Base-by-base conservation (phyloP, 164 flowering plant species). In the Cinnamomum micranthum region DNA sequence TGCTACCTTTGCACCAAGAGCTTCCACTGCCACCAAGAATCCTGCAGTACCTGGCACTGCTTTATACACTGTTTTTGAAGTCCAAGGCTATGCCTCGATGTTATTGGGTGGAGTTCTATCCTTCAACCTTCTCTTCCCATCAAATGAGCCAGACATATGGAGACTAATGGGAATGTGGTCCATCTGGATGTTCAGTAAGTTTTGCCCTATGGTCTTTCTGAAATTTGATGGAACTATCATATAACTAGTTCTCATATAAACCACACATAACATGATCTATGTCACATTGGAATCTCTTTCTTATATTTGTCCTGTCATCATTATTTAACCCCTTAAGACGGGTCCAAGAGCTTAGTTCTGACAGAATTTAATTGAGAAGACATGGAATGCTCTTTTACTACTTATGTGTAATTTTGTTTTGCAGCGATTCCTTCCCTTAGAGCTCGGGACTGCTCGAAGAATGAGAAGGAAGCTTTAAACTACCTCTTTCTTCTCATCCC, bases 141-240 rank as follows among this genome's bases (percentile, higher is more conserved):
- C 97, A 25, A 89, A 87, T 74, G 96, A 95, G 77, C 99, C 97
- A 6, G 99, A 95, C 78, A 73, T 95, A 41, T 95, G 99, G 98
- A 88, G 98, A 81, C 80, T 95, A 50, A 95, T 95, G 97, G 98
- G 98, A 76, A 95, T 95, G 98, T 95, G 98, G 98, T 95, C 98
- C 68, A 89, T 95, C 73, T 95, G 98, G 97, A 92, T 95, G 99
- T 93, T 95, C 87, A 93, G 99, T 95, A 86, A 90, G 99, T 86
- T 65, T 10, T 67, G 23, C 64, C 66, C 20, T 20, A 68, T 65
- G 41, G 11, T 72, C 67, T 60, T n/a, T 35, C 28, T 67, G 69
- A 67, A 28, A 27, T 67, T 20, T 31, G 9, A 14, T 67, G 1
- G 13, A 67, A 7, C 20, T 6, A 67, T 19, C 6, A 27, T 28